Evolutionary conservation across 768 basidiomycete species (phyloP).

Genomic region (Panaeolus cyanescens): DNA sequence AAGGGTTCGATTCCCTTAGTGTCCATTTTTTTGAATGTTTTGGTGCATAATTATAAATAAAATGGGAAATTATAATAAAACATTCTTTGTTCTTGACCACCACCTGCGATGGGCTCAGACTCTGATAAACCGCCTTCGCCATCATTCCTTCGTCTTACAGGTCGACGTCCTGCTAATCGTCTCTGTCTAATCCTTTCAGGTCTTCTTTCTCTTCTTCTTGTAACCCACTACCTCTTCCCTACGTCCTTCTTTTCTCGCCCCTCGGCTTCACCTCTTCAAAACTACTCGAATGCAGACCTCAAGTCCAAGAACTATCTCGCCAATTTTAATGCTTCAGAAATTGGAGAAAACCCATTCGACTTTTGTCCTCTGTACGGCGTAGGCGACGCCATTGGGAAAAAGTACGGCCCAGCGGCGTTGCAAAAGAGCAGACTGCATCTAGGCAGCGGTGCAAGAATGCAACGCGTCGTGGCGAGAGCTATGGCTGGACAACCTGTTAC

Average conservation of each 20-base stretch:
- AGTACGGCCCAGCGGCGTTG: slow-evolving; percentile 76
- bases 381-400: slow-evolving; percentile 74
- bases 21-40: slow-evolving; percentile 34
- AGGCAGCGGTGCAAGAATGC: slow-evolving; percentile 82
- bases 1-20: slow-evolving; percentile 59
- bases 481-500: slow-evolving; percentile 85
- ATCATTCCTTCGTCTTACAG: slow-evolving; percentile 20
- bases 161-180: slow-evolving; percentile 57
- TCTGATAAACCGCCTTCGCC: slow-evolving; percentile 46
- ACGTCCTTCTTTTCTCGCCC: slow-evolving; percentile 52
- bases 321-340: slow-evolving; percentile 61
- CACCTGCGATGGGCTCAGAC: slow-evolving; percentile 48
- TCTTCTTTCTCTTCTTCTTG: slow-evolving; percentile 56
- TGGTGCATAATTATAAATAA: too few species aligned
- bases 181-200: slow-evolving; percentile 70
- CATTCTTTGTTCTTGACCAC: neutral
- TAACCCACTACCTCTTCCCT: slow-evolving; percentile 56
- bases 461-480: slow-evolving; percentile 81
- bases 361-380: slow-evolving; percentile 92
- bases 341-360: slow-evolving; percentile 73
- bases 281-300: slow-evolving; percentile 49
- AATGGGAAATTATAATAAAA: too few species aligned
- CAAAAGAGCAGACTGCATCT: slow-evolving; percentile 74
- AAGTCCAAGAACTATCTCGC: slow-evolving; percentile 71
- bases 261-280: slow-evolving; percentile 21